phyloP scores from a whole-genome alignment of 805 yeast species.

The Grigorovia transvaalensis region DNA sequence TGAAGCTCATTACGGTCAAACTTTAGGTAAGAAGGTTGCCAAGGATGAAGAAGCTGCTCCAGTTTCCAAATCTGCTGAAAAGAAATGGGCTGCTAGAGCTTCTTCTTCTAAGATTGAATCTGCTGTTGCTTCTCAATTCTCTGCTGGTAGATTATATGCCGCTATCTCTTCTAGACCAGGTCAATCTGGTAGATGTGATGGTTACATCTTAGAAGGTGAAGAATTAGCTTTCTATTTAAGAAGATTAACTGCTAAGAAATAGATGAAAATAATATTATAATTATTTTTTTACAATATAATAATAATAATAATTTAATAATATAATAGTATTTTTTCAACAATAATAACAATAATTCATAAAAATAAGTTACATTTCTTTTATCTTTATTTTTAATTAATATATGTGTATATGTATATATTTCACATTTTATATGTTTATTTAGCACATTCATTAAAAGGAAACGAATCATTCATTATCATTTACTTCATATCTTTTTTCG shows the following conservation, averaged over 20 bases:
- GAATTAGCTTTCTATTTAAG: conserved; percentile 99
- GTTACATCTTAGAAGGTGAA: conserved; percentile 99
- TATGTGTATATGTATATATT: neutral
- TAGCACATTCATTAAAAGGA: neutral
- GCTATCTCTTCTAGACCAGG: conserved; percentile 99
- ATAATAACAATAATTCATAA: neutral
- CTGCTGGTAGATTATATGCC: conserved; percentile 98
- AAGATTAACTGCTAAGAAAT: conserved; percentile 99
- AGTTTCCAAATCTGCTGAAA: conserved; percentile 72
- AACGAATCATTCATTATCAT: neutral
- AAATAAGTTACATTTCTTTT: conserved; percentile 3
- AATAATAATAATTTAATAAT: neutral
- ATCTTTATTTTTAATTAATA: neutral
- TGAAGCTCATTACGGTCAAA: conserved; percentile 95
- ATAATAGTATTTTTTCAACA: neutral
- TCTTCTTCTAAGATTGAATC: conserved; percentile 73
- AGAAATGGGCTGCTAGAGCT: conserved; percentile 91
- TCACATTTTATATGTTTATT: neutral
- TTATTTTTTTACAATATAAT: conserved; percentile 1
- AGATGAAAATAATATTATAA: conserved; percentile 29
- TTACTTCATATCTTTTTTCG: neutral
- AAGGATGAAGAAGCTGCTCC: conserved; percentile 51
- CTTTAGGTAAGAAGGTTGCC: conserved; percentile 67
- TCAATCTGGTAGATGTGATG: conserved; percentile 99
- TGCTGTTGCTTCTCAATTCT: conserved; percentile 92